Percentiles rank a stretch among this genome's conserved stretches.
phyloP scores from a whole-genome alignment of 371 early-diverging fungal genomes.

The Thermomucor indicae-seudaticae region DNA sequence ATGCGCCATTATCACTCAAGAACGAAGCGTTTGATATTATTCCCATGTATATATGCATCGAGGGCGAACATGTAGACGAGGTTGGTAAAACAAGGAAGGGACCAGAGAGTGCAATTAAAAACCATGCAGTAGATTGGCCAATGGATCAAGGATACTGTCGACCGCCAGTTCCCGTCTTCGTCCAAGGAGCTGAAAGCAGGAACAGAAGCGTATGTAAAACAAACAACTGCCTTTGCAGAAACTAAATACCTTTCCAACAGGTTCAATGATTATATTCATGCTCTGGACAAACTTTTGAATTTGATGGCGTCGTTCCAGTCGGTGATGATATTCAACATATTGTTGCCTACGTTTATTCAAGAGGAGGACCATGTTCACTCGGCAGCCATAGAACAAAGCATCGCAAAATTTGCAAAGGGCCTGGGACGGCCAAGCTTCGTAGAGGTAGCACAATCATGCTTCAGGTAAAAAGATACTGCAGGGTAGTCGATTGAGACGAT shows the following conservation, averaged over 20 bases:
- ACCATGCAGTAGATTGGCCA: conserved; percentile 36
- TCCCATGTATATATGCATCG: conserved; percentile 25
- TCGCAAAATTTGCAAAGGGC: conserved; percentile 35
- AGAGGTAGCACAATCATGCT: conserved; percentile 32
- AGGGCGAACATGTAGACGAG: conserved; percentile 14
- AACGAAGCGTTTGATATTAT: conserved; percentile 27
- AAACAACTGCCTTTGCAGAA: not conserved
- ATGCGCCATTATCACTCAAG: conserved; percentile 15
- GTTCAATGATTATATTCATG: conserved; percentile 48
- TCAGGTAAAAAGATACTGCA: conserved; percentile 31
- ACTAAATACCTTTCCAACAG: no score
- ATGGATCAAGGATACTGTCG: conserved; percentile 22
- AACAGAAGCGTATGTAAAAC: conserved; percentile 8
- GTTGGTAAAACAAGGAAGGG: not conserved
- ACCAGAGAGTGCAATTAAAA: no score
- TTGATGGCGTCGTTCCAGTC: conserved; percentile 42
- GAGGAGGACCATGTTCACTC: conserved; percentile 51
- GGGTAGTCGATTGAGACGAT: not conserved
- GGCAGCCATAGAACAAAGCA: conserved; percentile 26
- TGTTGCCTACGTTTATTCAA: conserved; percentile 53
- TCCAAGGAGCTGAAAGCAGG: conserved; percentile 41
- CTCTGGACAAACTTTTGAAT: conserved; percentile 49
- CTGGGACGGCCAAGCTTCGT: conserved; percentile 36
- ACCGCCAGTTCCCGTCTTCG: conserved; percentile 47
- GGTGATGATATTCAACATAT: conserved; percentile 39